These are phyloP conservation scores for Monosporozyma servazzii DNA, from an alignment of 805 yeast genomes.

Conservation along the genomic window DNA sequence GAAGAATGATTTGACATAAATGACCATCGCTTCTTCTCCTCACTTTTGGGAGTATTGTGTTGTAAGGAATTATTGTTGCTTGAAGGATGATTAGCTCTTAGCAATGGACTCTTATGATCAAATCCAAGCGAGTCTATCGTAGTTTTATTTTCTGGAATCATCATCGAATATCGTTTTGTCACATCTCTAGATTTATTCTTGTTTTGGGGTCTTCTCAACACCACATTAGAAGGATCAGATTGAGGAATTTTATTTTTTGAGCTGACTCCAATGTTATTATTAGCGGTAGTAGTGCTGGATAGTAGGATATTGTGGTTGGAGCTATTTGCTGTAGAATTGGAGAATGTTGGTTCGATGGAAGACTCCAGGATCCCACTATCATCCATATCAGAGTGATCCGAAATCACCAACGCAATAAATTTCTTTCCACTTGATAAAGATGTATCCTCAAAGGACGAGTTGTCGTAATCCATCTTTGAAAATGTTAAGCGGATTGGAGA, in stretches of 20 bases:
- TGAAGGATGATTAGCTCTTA: not conserved
- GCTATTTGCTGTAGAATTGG: not conserved
- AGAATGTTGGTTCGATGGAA: not conserved
- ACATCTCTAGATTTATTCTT: not conserved
- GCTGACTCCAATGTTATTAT: not conserved
- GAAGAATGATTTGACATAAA: constrained; percentile 23
- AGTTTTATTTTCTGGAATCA: not conserved
- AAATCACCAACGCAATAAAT: constrained; percentile 27
- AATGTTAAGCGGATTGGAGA: not conserved
- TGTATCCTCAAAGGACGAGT: constrained; percentile 20
- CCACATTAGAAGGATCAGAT: not conserved
- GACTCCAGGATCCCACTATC: constrained; percentile 15
- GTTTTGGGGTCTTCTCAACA: not conserved
- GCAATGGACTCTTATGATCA: not conserved
- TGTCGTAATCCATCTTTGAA: constrained; percentile 16
- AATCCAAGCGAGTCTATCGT: not conserved
- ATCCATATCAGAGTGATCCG: constrained; percentile 16
- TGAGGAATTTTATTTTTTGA: not conserved
- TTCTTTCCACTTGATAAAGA: constrained; percentile 11
- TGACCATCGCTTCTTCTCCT: constrained; percentile 26
- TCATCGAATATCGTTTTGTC: not conserved
- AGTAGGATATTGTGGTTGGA: not conserved
- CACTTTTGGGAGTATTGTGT: not conserved
- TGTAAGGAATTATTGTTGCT: not conserved
- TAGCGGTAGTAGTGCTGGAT: not conserved